Conservation (phyloP, 352 stramenopile genomes). For the Phytophthora pluvialis region DNA sequence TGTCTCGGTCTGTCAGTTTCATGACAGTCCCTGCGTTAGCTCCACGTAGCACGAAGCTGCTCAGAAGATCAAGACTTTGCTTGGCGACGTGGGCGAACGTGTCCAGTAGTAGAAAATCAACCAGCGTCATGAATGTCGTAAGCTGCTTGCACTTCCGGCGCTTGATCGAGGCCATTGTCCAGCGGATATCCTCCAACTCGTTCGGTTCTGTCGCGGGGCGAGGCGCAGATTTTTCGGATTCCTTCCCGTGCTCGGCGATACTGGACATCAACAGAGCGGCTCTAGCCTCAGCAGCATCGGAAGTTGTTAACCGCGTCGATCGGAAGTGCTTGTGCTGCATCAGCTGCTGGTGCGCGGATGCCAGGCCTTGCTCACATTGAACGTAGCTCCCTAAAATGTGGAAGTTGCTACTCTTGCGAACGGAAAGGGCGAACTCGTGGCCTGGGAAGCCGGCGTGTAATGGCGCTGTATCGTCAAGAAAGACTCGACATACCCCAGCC, state of each 20-base stretch:
- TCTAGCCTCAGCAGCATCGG: conserved; percentile 27
- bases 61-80: conserved; percentile 52
- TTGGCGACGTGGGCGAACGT: conserved; percentile 40
- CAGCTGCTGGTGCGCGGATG: conserved; percentile 57
- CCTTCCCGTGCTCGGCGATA: background rate
- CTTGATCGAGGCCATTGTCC: conserved; percentile 73
- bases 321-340: conserved; percentile 62
- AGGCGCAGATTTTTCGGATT: conserved; percentile 21
- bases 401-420: conserved; percentile 66
- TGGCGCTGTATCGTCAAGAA: conserved; percentile 44
- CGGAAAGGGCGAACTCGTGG: conserved; percentile 59
- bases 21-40: conserved; percentile 49
- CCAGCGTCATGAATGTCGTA: conserved; percentile 54
- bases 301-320: conserved; percentile 11
- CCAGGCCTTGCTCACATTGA: conserved; percentile 54
- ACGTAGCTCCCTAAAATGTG: conserved; percentile 64
- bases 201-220: conserved; percentile 13
- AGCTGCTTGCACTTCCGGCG: conserved; percentile 62
- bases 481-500: conserved; percentile 40
- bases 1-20: conserved; percentile 35
- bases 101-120: conserved; percentile 71
- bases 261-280: conserved; percentile 18
- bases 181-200: conserved; percentile 61
- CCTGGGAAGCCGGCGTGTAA: conserved; percentile 52
- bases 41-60: conserved; percentile 46